A percentile compares a stretch with the other conserved stretches of the same genome.
phyloP scores from a whole-genome alignment of 257 asterid genomes.

The Solanum lycopersicoides region DNA sequence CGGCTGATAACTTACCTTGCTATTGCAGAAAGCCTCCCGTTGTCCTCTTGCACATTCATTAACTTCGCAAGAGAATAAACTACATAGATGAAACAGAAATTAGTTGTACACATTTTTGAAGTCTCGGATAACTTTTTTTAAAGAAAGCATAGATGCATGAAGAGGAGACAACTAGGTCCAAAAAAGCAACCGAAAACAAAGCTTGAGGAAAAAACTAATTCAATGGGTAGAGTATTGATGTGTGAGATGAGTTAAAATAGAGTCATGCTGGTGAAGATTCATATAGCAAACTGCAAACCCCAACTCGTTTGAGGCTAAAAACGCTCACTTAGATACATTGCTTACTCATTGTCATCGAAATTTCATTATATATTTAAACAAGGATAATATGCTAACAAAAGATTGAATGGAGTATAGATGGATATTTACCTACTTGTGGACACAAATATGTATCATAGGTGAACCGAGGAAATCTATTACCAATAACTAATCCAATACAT shows the following conservation, averaged over 20 bases:
- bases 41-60: constrained; percentile 94
- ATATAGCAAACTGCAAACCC: not conserved
- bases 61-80: constrained; percentile 90
- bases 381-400: not conserved
- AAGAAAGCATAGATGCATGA: not conserved
- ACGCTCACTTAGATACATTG: not conserved
- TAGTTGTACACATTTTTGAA: not conserved
- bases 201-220: not conserved
- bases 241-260: not conserved
- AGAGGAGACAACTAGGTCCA: not conserved
- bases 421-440: not conserved
- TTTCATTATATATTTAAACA: not conserved
- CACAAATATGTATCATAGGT: not conserved
- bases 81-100: constrained; percentile 13
- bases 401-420: not conserved
- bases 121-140: not conserved
- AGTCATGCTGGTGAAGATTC: not conserved
- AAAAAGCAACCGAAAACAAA: not conserved
- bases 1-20: constrained; percentile 46
- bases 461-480: not conserved
- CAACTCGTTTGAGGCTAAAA: not conserved
- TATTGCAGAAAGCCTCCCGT: constrained; percentile 76
- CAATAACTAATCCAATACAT: not conserved
- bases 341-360: not conserved
- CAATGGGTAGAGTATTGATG: not conserved